These are phyloP conservation scores for Pilatotrama ljubarskyi DNA, from an alignment of 768 basidiomycete species.

Conservation along the genomic window DNA sequence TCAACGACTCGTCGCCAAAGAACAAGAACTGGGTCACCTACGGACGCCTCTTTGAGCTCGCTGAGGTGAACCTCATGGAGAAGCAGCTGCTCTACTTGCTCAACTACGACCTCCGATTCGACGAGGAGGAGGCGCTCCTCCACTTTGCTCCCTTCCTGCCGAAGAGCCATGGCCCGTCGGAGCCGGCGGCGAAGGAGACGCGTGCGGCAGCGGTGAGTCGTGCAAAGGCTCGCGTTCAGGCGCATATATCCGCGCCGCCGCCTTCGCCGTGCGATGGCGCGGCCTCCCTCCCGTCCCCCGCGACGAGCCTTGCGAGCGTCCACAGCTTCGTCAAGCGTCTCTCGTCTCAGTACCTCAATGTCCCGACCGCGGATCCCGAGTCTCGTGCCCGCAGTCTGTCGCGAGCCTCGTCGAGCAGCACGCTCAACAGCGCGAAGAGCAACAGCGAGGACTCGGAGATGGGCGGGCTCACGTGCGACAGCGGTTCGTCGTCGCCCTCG, in stretches of 20 bases:
- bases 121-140: constrained; percentile 70
- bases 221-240: constrained; percentile 54
- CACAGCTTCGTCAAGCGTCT: constrained; percentile 60
- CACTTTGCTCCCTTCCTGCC: constrained; percentile 72
- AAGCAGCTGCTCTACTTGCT: constrained; percentile 91
- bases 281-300: constrained; percentile 31
- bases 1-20: constrained; percentile 95
- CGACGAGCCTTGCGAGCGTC: constrained; percentile 51
- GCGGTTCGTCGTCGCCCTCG: constrained; percentile 28
- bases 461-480: constrained; percentile 50
- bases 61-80: constrained; percentile 95
- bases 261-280: constrained; percentile 42
- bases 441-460: constrained; percentile 52
- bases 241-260: constrained; percentile 43
- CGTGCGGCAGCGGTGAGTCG: constrained; percentile 58
- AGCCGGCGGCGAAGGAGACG: constrained; percentile 42
- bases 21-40: constrained; percentile 92
- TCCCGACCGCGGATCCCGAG: constrained; percentile 19
- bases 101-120: constrained; percentile 90
- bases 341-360: constrained; percentile 41
- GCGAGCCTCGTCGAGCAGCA: constrained; percentile 36
- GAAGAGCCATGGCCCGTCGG: constrained; percentile 1
- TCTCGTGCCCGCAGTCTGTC: constrained; percentile 26
- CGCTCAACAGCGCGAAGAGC: constrained; percentile 48
- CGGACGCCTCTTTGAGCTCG: constrained; percentile 69